These are phyloP conservation scores for Exophiala sp. DNA, from an alignment of 2,329 filamentous ascomycete species.

Conservation along the genomic window DNA sequence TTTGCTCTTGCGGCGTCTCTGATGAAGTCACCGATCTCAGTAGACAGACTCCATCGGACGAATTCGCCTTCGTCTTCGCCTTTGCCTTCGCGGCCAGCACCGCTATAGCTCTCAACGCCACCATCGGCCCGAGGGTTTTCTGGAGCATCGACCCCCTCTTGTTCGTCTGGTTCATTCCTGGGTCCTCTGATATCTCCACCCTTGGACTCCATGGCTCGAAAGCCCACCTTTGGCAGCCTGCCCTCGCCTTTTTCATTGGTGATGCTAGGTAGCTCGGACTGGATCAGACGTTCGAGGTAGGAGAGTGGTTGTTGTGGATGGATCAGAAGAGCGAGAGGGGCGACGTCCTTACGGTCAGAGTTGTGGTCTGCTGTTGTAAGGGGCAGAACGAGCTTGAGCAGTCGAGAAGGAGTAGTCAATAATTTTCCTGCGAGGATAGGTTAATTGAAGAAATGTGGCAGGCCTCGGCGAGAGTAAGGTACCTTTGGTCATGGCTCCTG, in stretches of 20 bases:
- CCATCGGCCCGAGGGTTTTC: slow-evolving; percentile 47
- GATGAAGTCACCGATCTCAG: slow-evolving; percentile 91
- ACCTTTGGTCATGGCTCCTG: slow-evolving; percentile 62
- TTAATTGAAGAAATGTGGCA: not conserved
- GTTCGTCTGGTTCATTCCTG: slow-evolving; percentile 35
- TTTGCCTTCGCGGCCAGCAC: slow-evolving; percentile 57
- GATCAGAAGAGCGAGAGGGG: slow-evolving; percentile 75
- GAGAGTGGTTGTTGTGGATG: slow-evolving; percentile 88
- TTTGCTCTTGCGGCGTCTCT: slow-evolving; percentile 77
- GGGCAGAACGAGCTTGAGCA: slow-evolving; percentile 75
- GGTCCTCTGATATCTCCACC: slow-evolving; percentile 49
- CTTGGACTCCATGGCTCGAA: slow-evolving; percentile 70
- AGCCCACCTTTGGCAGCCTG: slow-evolving; percentile 67
- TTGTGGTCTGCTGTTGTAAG: slow-evolving; percentile 58
- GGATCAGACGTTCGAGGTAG: slow-evolving; percentile 81
- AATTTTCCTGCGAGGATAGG: slow-evolving; percentile 56
- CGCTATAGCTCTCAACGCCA: slow-evolving; percentile 64
- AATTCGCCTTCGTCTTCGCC: slow-evolving; percentile 52
- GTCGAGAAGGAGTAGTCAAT: slow-evolving; percentile 69
- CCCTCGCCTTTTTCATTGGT: slow-evolving; percentile 57
- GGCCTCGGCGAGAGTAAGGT: slow-evolving; percentile 14
- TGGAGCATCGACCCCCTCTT: slow-evolving; percentile 40
- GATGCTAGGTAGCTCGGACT: slow-evolving; percentile 73
- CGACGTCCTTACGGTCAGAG: slow-evolving; percentile 62
- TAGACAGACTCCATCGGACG: slow-evolving; percentile 81